Conservation (phyloP, 345 rosid species). For the Corchorus capsularis region DNA sequence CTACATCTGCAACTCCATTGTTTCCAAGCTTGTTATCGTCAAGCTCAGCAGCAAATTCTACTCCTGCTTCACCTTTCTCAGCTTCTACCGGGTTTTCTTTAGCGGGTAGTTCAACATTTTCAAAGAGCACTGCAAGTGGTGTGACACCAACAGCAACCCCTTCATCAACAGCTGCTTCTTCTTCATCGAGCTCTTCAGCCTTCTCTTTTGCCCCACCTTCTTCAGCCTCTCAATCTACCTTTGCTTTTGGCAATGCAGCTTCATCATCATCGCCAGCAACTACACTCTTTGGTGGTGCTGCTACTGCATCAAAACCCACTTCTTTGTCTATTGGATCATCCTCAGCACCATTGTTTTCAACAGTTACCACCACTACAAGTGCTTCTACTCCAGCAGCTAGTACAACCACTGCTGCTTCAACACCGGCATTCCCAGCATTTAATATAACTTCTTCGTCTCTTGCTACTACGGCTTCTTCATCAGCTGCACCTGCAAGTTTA, state of each 20-base stretch:
- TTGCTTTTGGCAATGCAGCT: constrained; percentile 43
- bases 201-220: constrained; percentile 52
- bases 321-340: constrained; percentile 36
- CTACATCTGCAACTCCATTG: constrained; percentile 34
- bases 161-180: constrained; percentile 32
- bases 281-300: constrained; percentile 29
- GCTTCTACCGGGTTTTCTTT: constrained; percentile 52
- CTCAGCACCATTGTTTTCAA: constrained; percentile 50
- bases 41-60: constrained; percentile 24
- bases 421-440: constrained; percentile 50
- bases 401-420: constrained; percentile 44
- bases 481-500: constrained; percentile 34
- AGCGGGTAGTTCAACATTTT: constrained; percentile 22
- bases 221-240: constrained; percentile 49
- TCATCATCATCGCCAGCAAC: constrained; percentile 44
- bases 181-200: constrained; percentile 37
- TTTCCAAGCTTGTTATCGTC: constrained; percentile 25
- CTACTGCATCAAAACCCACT: constrained; percentile 33
- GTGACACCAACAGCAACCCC: constrained; percentile 28
- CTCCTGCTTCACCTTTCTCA: constrained; percentile 38
- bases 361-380: constrained; percentile 52
- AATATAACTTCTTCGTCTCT: constrained; percentile 36
- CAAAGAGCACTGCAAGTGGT: constrained; percentile 31
- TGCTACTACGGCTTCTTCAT: constrained; percentile 29
- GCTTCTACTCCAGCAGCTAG: constrained; percentile 50